phyloP scores from a whole-genome alignment of 495 filamentous ascomycete genomes.

The Amniculicola lignicola region DNA sequence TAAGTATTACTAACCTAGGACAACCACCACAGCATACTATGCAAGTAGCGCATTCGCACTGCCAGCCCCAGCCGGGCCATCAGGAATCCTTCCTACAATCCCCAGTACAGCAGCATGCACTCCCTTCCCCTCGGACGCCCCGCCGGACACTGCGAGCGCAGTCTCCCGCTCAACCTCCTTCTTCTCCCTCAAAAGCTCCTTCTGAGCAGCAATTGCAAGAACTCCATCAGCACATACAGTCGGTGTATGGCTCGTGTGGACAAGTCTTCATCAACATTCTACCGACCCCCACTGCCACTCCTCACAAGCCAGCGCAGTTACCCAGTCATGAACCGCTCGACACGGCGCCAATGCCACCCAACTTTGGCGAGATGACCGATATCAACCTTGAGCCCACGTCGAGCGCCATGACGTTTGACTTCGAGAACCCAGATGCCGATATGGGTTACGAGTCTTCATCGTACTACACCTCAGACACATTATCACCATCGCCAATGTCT shows the following conservation, averaged over 20 bases:
- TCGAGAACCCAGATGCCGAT: conserved; percentile 53
- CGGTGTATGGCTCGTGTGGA: conserved; percentile 32
- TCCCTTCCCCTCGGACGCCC: conserved; percentile 32
- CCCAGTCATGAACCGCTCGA: conserved; percentile 39
- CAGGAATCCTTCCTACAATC: conserved; percentile 37
- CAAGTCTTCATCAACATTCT: conserved; percentile 38
- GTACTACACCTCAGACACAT: conserved; percentile 34
- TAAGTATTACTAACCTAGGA: conserved; percentile 66
- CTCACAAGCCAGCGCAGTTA: conserved; percentile 28
- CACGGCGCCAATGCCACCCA: conserved; percentile 50
- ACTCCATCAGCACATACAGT: conserved; percentile 40
- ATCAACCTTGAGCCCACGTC: conserved; percentile 50
- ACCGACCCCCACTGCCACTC: conserved; percentile 32
- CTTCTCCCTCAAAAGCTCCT: conserved; percentile 24
- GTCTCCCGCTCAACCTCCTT: conserved; percentile 31
- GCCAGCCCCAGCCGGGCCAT: conserved; percentile 59
- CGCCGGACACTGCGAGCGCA: conserved; percentile 25
- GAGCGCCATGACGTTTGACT: conserved; percentile 37
- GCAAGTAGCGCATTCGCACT: conserved; percentile 74
- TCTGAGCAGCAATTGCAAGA: conserved; percentile 36
- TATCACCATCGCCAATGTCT: conserved; percentile 35
- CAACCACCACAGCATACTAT: conserved; percentile 56
- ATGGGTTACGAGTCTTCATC: conserved; percentile 44
- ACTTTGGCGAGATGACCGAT: conserved; percentile 55
- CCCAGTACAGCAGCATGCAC: conserved; percentile 32